Percentiles rank a stretch among this genome's conserved stretches.
These are phyloP conservation scores for Gossypium arboreum DNA, from an alignment of 345 rosid species.

Conservation along the genomic window DNA sequence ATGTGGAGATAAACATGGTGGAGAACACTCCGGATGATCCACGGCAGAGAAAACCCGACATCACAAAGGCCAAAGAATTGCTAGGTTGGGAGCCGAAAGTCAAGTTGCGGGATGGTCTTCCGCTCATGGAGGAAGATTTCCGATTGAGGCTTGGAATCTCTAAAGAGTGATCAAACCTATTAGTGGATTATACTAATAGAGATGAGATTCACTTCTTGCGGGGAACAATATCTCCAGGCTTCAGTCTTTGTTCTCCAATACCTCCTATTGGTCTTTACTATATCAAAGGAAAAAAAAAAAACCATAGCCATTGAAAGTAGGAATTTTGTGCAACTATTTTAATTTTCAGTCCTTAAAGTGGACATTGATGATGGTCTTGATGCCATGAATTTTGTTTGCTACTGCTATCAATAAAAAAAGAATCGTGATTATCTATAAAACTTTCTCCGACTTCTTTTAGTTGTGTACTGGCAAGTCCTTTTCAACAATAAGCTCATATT, in stretches of 20 bases:
- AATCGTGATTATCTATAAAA: not conserved
- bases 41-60: constrained; percentile 85
- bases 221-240: not conserved
- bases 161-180: constrained; percentile 22
- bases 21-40: constrained; percentile 96
- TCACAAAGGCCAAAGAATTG: constrained; percentile 72
- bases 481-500: too few species aligned
- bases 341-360: not conserved
- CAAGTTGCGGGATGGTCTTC: constrained; percentile 77
- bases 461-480: too few species aligned
- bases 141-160: constrained; percentile 63
- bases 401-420: not conserved
- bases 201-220: not conserved
- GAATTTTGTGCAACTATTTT: not conserved
- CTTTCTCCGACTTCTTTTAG: too few species aligned
- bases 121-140: constrained; percentile 89
- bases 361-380: not conserved
- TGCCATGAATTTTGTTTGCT: constrained; percentile 7
- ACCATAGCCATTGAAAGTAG: not conserved
- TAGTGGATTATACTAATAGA: not conserved
- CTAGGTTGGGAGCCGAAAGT: constrained; percentile 93
- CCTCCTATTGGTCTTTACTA: not conserved
- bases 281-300: not conserved
- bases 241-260: not conserved
- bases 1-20: constrained; percentile 73